Conservation (phyloP, 2,329 filamentous ascomycete species). For the Aspergillus tanneri region DNA sequence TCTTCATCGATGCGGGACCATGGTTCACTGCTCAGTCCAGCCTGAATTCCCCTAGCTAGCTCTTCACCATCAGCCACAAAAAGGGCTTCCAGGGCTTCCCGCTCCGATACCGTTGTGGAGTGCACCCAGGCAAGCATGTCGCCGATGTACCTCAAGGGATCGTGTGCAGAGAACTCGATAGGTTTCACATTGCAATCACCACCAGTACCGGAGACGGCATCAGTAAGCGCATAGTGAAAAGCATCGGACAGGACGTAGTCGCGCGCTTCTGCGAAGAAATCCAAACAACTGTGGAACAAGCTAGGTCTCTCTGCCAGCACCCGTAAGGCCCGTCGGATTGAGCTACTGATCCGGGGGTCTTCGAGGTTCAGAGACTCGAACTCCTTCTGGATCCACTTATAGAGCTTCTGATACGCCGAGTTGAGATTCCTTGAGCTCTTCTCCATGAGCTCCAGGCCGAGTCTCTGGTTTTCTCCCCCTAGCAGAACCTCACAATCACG, state of each 20-base stretch:
- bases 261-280: conserved; percentile 87
- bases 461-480: conserved; percentile 81
- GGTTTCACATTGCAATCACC: conserved; percentile 71
- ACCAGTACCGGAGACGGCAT: conserved; percentile 58
- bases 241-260: conserved; percentile 84
- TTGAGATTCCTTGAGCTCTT: conserved; percentile 84
- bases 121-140: conserved; percentile 99
- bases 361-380: conserved; percentile 92
- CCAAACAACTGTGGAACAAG: conserved; percentile 88
- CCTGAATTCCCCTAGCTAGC: conserved; percentile 76
- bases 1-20: conserved; percentile 69
- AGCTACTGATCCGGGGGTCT: conserved; percentile 84
- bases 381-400: conserved; percentile 90
- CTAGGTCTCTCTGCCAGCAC: conserved; percentile 86
- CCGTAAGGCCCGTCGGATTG: conserved; percentile 78
- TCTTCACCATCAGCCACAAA: conserved; percentile 91
- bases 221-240: conserved; percentile 85
- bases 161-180: conserved; percentile 90
- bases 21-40: conserved; percentile 76
- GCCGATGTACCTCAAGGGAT: conserved; percentile 84
- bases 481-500: conserved; percentile 86
- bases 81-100: conserved; percentile 84
- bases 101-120: conserved; percentile 88
- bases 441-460: conserved; percentile 89
- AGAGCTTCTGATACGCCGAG: conserved; percentile 89